A percentile compares a stretch with the other conserved stretches of the same genome.
Conservation (phyloP, 78 protist species). For the Dictyostelium firmibasis region DNA sequence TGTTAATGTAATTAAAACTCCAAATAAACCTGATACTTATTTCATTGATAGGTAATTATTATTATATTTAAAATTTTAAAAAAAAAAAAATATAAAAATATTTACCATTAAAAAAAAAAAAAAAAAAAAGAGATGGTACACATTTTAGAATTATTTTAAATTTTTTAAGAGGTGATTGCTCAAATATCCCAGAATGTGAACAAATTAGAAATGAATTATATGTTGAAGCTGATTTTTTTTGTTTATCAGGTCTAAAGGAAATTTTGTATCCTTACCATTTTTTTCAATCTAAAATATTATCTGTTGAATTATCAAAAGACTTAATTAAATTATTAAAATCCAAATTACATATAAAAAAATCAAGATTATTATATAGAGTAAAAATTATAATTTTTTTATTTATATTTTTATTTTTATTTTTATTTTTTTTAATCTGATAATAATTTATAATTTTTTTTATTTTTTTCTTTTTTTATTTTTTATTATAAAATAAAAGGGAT, state of each 20-base stretch:
- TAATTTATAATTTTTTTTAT: background rate
- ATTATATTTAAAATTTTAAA: background rate
- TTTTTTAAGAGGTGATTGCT: constrained; percentile 18
- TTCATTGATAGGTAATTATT: constrained; percentile 31
- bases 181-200: background rate
- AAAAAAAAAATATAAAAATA: too few species aligned
- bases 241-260: background rate
- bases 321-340: background rate
- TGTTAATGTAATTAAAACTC: background rate
- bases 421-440: too few species aligned
- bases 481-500: too few species aligned
- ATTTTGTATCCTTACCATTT: background rate
- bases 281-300: background rate
- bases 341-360: background rate
- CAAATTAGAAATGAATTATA: background rate
- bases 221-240: constrained; percentile 1
- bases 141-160: constrained; percentile 31
- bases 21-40: background rate
- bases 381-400: background rate
- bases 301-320: background rate
- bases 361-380: background rate
- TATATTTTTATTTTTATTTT: background rate
- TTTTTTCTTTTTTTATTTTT: too few species aligned
- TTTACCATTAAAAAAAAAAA: too few species aligned
- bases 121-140: constrained; percentile 15